Base-by-base conservation (phyloP, 176 grass and related monocot genomes). In the Alloteropsis semialata region DNA sequence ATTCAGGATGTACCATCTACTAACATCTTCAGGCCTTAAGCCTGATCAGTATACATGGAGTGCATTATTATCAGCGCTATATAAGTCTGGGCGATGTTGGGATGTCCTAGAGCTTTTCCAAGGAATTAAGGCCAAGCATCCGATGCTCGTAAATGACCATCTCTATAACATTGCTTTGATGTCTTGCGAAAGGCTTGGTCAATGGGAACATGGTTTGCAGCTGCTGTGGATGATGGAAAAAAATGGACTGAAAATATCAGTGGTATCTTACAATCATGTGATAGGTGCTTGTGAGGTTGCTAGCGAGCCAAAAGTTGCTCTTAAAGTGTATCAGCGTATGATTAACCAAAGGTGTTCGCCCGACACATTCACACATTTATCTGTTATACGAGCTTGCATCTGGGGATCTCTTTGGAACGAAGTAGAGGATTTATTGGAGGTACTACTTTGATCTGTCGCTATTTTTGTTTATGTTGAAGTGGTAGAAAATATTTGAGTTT, bases 1-100 rank as follows among this genome's bases (percentile, higher is more conserved):
- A 1, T 98, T 98, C 72, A 92, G 86, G 64, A 84, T 94, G 82
- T 98, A 98, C 84, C 77, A 88, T 88, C 72, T 92, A 21, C 69
- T 98, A 53, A 77, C 66, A 66, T 85, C 82, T 78, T 91, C 79
- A 22, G 92, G 87, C 25, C 92, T 89, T 60, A 78, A 78, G 32
- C 90, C 95, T 82, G 92, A 98, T 88, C 80, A 79, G 38, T 98
- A 98, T 77, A 98, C 96, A 72, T 94, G 92, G 92, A 92, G 83
- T 51, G 90, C 90, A 76, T 89, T 98, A 29, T 43, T 98, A 69
- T 88, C 86, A 53, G 86, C 88, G 2, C 84, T 98, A 56, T 93
- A 98, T 68, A 92, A 87, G 65, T 95, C 96, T 78, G 84, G 78
- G 57, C 81, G 84, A 37, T 93, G 77, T 77, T 88, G 78, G 58